Conservation (phyloP, 2,329 filamentous ascomycete species). For the Plenodomus biglobosus region DNA sequence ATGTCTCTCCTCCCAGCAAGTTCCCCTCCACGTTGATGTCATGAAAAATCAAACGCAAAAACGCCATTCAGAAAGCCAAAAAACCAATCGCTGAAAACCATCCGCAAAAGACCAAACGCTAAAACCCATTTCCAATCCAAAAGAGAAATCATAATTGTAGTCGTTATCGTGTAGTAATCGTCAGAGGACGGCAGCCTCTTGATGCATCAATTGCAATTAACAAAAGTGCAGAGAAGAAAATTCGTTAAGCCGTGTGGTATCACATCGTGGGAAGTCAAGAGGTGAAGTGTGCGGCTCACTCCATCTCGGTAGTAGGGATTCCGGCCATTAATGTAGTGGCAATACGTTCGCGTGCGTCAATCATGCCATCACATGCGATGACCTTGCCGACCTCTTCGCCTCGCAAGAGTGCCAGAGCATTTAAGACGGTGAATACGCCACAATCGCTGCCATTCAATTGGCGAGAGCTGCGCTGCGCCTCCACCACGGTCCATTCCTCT, state of each 20-base stretch:
- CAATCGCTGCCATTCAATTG: constrained; percentile 74
- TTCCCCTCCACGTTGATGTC: neutral
- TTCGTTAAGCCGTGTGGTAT: too few relatives aligned
- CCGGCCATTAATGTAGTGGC: constrained; percentile 67
- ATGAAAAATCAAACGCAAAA: constrained; percentile 1
- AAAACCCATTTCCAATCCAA: constrained; percentile 3
- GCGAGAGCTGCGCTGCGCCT: constrained; percentile 49
- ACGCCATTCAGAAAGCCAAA: neutral
- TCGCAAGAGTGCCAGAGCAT: constrained; percentile 62
- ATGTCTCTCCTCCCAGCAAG: neutral
- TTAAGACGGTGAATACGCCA: constrained; percentile 75
- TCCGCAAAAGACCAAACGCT: too few relatives aligned
- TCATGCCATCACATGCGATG: constrained; percentile 59
- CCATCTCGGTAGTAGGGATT: constrained; percentile 25
- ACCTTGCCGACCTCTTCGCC: constrained; percentile 43
- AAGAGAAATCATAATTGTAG: neutral
- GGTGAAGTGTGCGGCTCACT: constrained; percentile 12
- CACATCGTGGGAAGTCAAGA: neutral
- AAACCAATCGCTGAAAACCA: neutral
- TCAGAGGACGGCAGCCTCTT: neutral
- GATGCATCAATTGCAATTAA: neutral
- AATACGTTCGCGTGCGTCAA: constrained; percentile 61
- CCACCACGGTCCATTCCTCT: constrained; percentile 61
- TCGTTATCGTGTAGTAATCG: neutral
- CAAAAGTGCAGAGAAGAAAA: too few relatives aligned